Evolutionary conservation across 805 yeast genomes (phyloP).

Genomic region (Candida silvicultrix): DNA sequence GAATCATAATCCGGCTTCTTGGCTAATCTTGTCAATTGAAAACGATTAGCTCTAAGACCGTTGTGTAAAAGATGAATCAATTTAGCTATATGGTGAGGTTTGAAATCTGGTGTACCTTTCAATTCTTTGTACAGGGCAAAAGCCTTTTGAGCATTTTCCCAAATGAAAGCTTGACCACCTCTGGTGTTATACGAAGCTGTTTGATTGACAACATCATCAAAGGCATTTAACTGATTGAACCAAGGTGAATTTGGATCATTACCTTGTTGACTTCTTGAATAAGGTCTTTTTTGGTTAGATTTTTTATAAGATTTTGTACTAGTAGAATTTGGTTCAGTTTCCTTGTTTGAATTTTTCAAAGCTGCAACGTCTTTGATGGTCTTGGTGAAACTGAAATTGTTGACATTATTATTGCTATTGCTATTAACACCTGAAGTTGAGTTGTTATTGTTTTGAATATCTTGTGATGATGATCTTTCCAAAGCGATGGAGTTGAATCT

Average conservation of each 20-base stretch:
- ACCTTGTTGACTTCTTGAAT: constrained; percentile 8
- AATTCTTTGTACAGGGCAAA: constrained; percentile 45
- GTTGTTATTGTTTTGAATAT: constrained; percentile 2
- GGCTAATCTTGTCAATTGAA: constrained; percentile 46
- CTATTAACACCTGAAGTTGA: not conserved
- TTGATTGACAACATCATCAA: constrained; percentile 37
- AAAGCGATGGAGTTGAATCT: constrained; percentile 30
- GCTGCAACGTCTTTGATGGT: constrained; percentile 25
- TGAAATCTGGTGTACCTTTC: constrained; percentile 40
- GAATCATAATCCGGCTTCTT: constrained; percentile 58
- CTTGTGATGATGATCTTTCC: constrained; percentile 22
- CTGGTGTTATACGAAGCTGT: constrained; percentile 10
- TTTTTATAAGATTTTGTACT: constrained; percentile 3
- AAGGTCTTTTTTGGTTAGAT: constrained; percentile 11
- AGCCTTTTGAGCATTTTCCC: constrained; percentile 46
- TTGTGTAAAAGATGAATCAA: constrained; percentile 47
- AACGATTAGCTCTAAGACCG: constrained; percentile 49
- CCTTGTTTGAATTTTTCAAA: constrained; percentile 10
- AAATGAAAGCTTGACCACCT: constrained; percentile 33
- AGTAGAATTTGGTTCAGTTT: not conserved
- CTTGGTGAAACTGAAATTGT: constrained; percentile 15
- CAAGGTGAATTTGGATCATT: constrained; percentile 35
- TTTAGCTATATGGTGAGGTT: constrained; percentile 39
- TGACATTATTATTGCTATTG: constrained; percentile 16
- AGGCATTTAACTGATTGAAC: constrained; percentile 42